These are phyloP conservation scores for Parathielavia hyrcaniae DNA, from an alignment of 495 filamentous ascomycete species.

Conservation along the genomic window DNA sequence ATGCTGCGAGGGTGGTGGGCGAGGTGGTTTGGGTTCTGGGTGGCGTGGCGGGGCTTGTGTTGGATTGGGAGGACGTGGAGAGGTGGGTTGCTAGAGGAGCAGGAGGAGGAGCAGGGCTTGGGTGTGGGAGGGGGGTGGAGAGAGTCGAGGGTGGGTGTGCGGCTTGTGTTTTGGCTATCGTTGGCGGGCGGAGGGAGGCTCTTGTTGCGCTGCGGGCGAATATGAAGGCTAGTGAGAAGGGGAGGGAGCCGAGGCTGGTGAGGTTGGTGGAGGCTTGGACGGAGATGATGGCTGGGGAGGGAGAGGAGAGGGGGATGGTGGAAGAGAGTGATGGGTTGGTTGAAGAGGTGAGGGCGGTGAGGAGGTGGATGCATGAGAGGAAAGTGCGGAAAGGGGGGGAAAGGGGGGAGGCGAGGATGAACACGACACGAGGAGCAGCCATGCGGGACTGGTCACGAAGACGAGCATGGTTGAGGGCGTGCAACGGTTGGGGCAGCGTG, in stretches of 20 bases:
- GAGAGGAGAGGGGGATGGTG: not conserved
- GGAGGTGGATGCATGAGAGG: slow-evolving; percentile 1
- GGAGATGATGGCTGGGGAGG: not conserved
- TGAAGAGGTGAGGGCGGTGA: not conserved
- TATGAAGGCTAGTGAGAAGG: slow-evolving; percentile 32
- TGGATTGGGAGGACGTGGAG: slow-evolving; percentile 22
- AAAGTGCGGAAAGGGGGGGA: slow-evolving; percentile 20
- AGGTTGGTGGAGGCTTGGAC: slow-evolving; percentile 43
- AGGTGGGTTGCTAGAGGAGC: slow-evolving; percentile 22
- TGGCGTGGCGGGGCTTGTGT: slow-evolving; percentile 35
- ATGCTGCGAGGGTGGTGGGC: slow-evolving; percentile 17
- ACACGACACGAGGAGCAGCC: not conserved
- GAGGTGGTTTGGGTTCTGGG: slow-evolving; percentile 31
- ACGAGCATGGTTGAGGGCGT: not conserved
- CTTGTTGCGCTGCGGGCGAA: slow-evolving; percentile 36
- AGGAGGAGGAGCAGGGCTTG: slow-evolving; percentile 18
- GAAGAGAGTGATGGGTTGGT: not conserved
- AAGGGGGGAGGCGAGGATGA: not conserved
- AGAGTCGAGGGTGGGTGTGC: slow-evolving; percentile 35
- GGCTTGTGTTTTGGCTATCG: slow-evolving; percentile 41
- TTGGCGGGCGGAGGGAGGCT: slow-evolving; percentile 36
- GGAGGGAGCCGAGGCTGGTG: slow-evolving; percentile 28
- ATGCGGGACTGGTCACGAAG: not conserved
- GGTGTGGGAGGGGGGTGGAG: slow-evolving; percentile 20
- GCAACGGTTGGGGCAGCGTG: not conserved